These are phyloP conservation scores for Arthrobotrys sphaeroides DNA, from an alignment of 2,329 filamentous ascomycete species.

Conservation along the genomic window DNA sequence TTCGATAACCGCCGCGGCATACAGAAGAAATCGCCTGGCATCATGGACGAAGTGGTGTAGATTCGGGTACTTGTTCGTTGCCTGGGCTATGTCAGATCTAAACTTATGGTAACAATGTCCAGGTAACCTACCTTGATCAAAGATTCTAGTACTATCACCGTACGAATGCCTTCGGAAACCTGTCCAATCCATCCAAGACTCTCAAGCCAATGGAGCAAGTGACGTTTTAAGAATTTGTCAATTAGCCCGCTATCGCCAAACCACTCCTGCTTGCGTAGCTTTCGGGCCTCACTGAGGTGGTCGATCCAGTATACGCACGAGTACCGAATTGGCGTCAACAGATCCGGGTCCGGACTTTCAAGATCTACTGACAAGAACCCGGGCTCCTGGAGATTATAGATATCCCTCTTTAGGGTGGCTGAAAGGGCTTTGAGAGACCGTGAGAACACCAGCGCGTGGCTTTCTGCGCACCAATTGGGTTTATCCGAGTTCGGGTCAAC, in stretches of 20 bases:
- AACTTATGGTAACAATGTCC: not conserved
- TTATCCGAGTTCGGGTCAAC: too few species aligned
- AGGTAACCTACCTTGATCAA: not conserved
- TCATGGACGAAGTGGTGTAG: not conserved
- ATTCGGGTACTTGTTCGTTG: not conserved
- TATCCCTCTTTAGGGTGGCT: not conserved
- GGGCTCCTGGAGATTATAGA: not conserved
- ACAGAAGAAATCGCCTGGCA: not conserved
- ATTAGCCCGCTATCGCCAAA: not conserved
- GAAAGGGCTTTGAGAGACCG: not conserved
- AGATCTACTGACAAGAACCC: conserved; percentile 54
- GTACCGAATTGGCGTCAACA: conserved; percentile 58
- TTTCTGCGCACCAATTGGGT: conserved; percentile 1
- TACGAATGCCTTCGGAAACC: not conserved
- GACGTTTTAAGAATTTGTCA: not conserved
- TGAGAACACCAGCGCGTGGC: conserved; percentile 14
- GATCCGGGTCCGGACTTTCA: conserved; percentile 56
- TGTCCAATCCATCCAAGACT: not conserved
- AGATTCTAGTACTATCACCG: not conserved
- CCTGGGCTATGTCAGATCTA: not conserved
- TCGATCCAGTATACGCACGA: conserved; percentile 61
- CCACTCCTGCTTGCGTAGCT: not conserved
- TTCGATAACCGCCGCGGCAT: not conserved
- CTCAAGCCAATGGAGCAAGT: conserved; percentile 20
- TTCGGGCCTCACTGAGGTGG: conserved; percentile 57